Evolutionary conservation across 345 rosid species (phyloP), one percentile per base, ranked within the genome.

Genomic region (Erucastrum elatum): DNA sequence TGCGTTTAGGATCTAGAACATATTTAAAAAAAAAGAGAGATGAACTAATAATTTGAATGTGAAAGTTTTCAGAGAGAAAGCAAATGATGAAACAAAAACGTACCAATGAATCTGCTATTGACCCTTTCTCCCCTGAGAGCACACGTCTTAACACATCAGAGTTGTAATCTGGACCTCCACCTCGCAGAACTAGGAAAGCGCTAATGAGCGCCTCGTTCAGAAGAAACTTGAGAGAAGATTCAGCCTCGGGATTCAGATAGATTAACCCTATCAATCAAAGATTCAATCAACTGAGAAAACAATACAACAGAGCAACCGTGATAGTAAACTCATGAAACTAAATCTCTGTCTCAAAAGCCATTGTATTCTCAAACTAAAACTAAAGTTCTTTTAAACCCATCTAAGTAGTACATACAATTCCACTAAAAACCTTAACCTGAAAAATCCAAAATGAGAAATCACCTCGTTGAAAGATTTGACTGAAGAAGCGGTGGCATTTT

Each of bases 91-190:
- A 88, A 15, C 29, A 39, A 68, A n/a, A 76, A 77, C 91, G 84
- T 72, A 96, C 99, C 16, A 93, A 41, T 60, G 99, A 87, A 84
- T 96, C 91, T 5, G 98, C 98, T 61, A 96, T 81, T 39, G 92
- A 33, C 5, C 97, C 99, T 59, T 56, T 84, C 71, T 91, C 95
- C 71, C 98, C 99, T 4, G 97, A 84, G 7, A 96, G 82, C 41
- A 91, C 85, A 44, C 81, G 88, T 83, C 80, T 89, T 76, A 96
- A 73, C 29, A 84, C 86, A 71, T 84, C 85, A 0, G 98, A 93
- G 17, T 96, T 96, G 68, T 90, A 86, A n/a, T 81, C 90, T 0
- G 94, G 92, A 33, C n/a, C 71, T 81, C 98, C 98, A 56, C 98
- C 99, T 35, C 80, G 82, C 81, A 96, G 53, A 9, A 93, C 97